Conservation (phyloP, 345 rosid species). For the Eutrema yunnanense region DNA sequence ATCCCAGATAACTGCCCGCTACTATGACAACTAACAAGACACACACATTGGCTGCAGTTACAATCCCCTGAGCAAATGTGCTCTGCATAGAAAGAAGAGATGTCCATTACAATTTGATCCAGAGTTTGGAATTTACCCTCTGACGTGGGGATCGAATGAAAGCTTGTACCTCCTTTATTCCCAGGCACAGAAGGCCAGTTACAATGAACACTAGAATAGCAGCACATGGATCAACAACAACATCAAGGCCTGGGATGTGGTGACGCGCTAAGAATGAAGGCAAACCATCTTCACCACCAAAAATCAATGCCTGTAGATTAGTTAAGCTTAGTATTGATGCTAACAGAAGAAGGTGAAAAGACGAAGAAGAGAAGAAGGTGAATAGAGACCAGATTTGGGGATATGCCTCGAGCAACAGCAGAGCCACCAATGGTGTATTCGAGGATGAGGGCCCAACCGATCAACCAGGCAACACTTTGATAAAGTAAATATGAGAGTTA, state of each 20-base stretch:
- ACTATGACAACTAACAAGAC: conserved; percentile 80
- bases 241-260: conserved; percentile 70
- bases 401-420: conserved; percentile 90
- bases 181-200: conserved; percentile 86
- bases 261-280: conserved; percentile 78
- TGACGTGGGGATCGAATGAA: background rate
- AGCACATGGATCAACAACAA: conserved; percentile 93
- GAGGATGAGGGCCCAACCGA: conserved; percentile 90
- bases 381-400: conserved; percentile 69
- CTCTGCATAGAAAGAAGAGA: conserved; percentile 49
- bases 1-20: conserved; percentile 84
- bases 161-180: conserved; percentile 84
- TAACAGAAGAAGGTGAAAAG: no score
- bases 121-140: background rate
- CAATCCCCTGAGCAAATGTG: conserved; percentile 74
- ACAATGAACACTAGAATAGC: conserved; percentile 67
- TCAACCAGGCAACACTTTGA: conserved; percentile 83
- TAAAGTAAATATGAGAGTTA: no score
- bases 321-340: background rate
- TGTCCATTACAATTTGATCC: background rate
- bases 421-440: conserved; percentile 97
- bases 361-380: background rate
- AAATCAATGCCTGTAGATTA: conserved; percentile 61
- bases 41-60: conserved; percentile 69
- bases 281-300: conserved; percentile 77